Conservation (phyloP, 1,284 basidiomycete species). For the Ceratobasidium sp. region DNA sequence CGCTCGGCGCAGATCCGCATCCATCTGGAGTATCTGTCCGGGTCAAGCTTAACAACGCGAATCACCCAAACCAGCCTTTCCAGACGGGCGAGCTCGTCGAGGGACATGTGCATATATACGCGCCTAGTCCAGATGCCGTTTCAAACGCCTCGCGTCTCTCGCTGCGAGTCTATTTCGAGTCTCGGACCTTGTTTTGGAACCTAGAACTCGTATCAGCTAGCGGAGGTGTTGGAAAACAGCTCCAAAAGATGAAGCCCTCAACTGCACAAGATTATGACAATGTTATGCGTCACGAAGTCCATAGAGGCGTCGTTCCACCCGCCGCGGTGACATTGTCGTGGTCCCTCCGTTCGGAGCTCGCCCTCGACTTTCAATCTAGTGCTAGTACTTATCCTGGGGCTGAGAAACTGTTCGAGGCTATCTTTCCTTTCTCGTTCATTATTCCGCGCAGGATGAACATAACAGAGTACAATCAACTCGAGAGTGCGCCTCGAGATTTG, state of each 20-base stretch:
- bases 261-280: conserved; percentile 12
- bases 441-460: conserved; percentile 28
- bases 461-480: conserved; percentile 16
- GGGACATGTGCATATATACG: conserved; percentile 24
- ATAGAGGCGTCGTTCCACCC: conserved; percentile 17
- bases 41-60: conserved; percentile 29
- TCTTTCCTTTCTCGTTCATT: conserved; percentile 30
- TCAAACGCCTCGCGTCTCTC: conserved; percentile 8
- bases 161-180: conserved; percentile 35
- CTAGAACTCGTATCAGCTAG: neutral
- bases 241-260: neutral
- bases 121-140: neutral
- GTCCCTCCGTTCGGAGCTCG: neutral
- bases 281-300: conserved; percentile 37
- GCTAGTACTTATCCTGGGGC: neutral
- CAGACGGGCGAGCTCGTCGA: conserved; percentile 25
- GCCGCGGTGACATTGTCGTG: conserved; percentile 1
- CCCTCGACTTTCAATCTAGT: neutral
- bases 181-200: conserved; percentile 33
- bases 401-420: conserved; percentile 2
- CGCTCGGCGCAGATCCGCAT: conserved; percentile 20
- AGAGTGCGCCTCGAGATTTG: conserved; percentile 21
- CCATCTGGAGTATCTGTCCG: conserved; percentile 21
- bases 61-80: conserved; percentile 17
- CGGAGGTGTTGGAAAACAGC: neutral